phyloP scores from a whole-genome alignment of 2,329 filamentous ascomycete genomes.

The Plenodomus lindquistii region DNA sequence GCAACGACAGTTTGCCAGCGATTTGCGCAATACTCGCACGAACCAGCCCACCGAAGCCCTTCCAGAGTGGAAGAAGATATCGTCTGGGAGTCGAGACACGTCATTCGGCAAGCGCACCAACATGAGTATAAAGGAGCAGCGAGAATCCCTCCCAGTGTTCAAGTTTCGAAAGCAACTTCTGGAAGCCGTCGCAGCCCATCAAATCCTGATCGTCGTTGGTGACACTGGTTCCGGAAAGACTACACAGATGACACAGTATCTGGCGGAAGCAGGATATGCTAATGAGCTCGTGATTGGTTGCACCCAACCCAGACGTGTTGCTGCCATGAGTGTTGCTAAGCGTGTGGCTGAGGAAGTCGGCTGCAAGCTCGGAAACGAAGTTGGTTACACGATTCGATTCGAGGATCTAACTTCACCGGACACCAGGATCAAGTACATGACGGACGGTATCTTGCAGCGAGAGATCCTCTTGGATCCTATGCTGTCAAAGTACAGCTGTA shows the following conservation, averaged over 20 bases:
- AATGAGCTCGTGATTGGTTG: constrained; percentile 90
- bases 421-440: constrained; percentile 99
- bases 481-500: constrained; percentile 90
- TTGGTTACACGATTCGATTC: constrained; percentile 98
- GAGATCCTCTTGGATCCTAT: constrained; percentile 97
- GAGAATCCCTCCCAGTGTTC: constrained; percentile 86
- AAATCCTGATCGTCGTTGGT: constrained; percentile 92
- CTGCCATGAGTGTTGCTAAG: constrained; percentile 97
- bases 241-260: constrained; percentile 91
- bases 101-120: constrained; percentile 83
- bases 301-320: constrained; percentile 95
- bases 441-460: constrained; percentile 95
- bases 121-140: constrained; percentile 92
- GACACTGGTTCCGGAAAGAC: constrained; percentile 98
- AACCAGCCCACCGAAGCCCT: constrained; percentile 67
- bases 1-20: constrained; percentile 84
- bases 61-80: constrained; percentile 90
- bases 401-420: constrained; percentile 89
- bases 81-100: constrained; percentile 77
- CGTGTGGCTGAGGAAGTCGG: constrained; percentile 98
- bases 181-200: constrained; percentile 83
- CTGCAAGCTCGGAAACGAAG: constrained; percentile 87
- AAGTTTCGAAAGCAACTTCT: constrained; percentile 87
- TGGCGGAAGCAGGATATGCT: constrained; percentile 89
- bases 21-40: constrained; percentile 70